A percentile compares a stretch with the other conserved stretches of the same genome.
These are phyloP conservation scores for Hygrophorus pudorinus DNA, from an alignment of 768 basidiomycete species.

Conservation along the genomic window DNA sequence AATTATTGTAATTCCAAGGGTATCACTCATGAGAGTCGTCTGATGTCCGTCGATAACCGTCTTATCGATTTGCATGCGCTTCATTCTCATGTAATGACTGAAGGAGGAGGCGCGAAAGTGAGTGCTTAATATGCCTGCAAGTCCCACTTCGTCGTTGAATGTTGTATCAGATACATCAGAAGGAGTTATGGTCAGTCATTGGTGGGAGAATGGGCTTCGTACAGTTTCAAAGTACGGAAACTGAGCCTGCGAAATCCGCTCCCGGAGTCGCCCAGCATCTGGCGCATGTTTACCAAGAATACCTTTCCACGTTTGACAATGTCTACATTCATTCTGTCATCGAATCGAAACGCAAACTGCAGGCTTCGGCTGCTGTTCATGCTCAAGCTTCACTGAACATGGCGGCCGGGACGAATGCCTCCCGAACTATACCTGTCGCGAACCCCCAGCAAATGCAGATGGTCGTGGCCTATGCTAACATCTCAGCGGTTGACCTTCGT, in stretches of 20 bases:
- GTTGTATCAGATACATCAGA: constrained; percentile 35
- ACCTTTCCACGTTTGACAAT: constrained; percentile 45
- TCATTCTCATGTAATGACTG: constrained; percentile 48
- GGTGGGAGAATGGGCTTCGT: constrained; percentile 60
- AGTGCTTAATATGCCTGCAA: constrained; percentile 11
- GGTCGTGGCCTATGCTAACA: constrained; percentile 38
- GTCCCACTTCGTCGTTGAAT: constrained; percentile 4
- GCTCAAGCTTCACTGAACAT: not conserved
- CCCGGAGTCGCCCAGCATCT: constrained; percentile 54
- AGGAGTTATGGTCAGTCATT: constrained; percentile 56
- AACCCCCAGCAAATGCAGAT: constrained; percentile 24
- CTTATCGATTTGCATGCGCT: constrained; percentile 50
- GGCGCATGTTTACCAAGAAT: constrained; percentile 49
- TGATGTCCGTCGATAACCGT: constrained; percentile 42
- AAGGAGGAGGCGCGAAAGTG: constrained; percentile 44
- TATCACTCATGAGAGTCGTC: constrained; percentile 27
- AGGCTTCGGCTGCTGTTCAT: constrained; percentile 6
- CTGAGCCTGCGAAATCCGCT: constrained; percentile 52
- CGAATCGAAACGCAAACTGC: constrained; percentile 21
- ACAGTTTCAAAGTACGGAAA: constrained; percentile 50
- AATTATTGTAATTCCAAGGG: constrained; percentile 34
- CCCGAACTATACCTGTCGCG: not conserved
- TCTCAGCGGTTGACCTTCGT: constrained; percentile 42
- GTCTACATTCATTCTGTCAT: constrained; percentile 38
- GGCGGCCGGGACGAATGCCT: not conserved